Evolutionary conservation across 2,329 filamentous ascomycete species (phyloP).

Genomic region (Xylariomycetidae sp.): DNA sequence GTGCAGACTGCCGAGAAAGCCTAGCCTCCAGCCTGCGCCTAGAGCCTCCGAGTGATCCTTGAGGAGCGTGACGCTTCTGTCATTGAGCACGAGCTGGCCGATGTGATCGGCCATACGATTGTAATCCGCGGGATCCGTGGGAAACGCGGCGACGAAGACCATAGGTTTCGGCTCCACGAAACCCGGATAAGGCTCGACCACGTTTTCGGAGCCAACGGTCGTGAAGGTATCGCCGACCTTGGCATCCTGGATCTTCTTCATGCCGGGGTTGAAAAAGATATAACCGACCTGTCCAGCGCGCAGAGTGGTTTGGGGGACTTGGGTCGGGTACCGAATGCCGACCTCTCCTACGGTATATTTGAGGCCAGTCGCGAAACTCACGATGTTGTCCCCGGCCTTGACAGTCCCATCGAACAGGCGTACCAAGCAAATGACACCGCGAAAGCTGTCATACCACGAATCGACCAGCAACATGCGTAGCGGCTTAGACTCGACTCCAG

Average conservation of each 20-base stretch:
- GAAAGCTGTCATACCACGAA: constrained; percentile 97
- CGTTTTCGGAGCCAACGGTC: constrained; percentile 67
- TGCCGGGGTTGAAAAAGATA: constrained; percentile 94
- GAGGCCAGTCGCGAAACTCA: constrained; percentile 80
- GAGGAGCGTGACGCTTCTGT: constrained; percentile 86
- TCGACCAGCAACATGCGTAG: constrained; percentile 86
- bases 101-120: constrained; percentile 88
- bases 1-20: constrained; percentile 93
- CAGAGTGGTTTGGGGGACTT: constrained; percentile 73
- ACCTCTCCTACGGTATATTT: constrained; percentile 95
- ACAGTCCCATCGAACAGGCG: constrained; percentile 86
- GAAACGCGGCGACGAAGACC: constrained; percentile 97
- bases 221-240: constrained; percentile 97
- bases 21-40: constrained; percentile 88
- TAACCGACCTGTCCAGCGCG: constrained; percentile 95
- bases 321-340: constrained; percentile 89
- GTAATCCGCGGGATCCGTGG: constrained; percentile 85
- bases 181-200: constrained; percentile 77
- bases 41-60: constrained; percentile 94
- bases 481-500: constrained; percentile 67
- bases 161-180: constrained; percentile 98
- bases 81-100: constrained; percentile 87
- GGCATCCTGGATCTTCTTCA: constrained; percentile 94
- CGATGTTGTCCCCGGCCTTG: constrained; percentile 75
- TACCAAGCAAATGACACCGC: constrained; percentile 87